Percentiles rank a stretch among this genome's conserved stretches.
Conservation (phyloP, 2,329 filamentous ascomycete genomes). For the Phyllosticta capitalensis region DNA sequence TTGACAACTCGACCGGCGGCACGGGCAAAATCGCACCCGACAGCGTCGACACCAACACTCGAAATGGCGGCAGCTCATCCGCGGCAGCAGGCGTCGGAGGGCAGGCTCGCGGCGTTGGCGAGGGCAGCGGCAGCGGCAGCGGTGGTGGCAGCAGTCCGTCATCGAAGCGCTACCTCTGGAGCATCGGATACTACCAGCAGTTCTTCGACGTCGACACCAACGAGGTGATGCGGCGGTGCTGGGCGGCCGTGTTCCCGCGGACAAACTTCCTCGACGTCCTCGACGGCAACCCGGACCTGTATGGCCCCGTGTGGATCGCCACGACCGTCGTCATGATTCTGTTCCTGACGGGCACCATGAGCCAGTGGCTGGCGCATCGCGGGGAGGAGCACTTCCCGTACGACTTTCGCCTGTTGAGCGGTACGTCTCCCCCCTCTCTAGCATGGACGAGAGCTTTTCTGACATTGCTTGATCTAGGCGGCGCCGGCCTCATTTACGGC, state of each 20-base stretch:
- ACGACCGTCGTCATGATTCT: conserved; percentile 94
- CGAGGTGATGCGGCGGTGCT: conserved; percentile 78
- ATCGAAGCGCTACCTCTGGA: conserved; percentile 82
- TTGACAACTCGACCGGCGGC: conserved; percentile 50
- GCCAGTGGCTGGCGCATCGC: conserved; percentile 68
- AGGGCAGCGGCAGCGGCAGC: conserved; percentile 19
- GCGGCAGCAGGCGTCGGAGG: neutral
- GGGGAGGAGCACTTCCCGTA: conserved; percentile 70
- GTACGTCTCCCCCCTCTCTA: conserved; percentile 39
- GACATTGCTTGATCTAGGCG: too few relatives aligned
- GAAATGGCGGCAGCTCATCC: neutral
- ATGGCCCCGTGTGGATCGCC: conserved; percentile 97
- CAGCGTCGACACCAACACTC: conserved; percentile 18
- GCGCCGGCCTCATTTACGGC: conserved; percentile 87
- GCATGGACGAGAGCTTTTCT: neutral
- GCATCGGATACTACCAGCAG: conserved; percentile 85
- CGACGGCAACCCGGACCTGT: conserved; percentile 92
- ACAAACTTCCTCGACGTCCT: conserved; percentile 95
- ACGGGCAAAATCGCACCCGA: conserved; percentile 41
- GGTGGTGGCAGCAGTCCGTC: conserved; percentile 21
- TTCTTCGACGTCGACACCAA: conserved; percentile 98
- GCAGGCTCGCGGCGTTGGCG: neutral
- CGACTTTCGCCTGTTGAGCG: conserved; percentile 81
- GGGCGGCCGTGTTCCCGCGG: conserved; percentile 79
- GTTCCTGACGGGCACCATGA: conserved; percentile 91